These are phyloP conservation scores for Boletus sensibilis DNA, from an alignment of 768 basidiomycete genomes.

Conservation along the genomic window DNA sequence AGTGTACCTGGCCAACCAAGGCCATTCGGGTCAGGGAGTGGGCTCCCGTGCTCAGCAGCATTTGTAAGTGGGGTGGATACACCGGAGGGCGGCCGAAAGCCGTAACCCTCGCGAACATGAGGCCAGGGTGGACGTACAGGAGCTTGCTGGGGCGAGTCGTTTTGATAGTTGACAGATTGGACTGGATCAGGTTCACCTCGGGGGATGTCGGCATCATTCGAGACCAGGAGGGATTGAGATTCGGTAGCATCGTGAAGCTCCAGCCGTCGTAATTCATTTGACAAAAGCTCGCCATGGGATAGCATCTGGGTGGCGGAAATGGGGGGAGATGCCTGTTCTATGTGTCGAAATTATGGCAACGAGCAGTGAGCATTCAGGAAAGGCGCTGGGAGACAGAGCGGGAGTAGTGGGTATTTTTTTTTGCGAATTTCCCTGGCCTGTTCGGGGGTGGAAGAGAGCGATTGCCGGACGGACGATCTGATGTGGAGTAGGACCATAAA, in stretches of 20 bases:
- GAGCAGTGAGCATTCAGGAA: neutral
- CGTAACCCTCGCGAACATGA: conserved; percentile 71
- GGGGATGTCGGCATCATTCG: conserved; percentile 11
- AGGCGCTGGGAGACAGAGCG: neutral
- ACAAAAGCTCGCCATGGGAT: conserved; percentile 42
- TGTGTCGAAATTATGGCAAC: neutral
- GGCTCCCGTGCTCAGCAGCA: conserved; percentile 27
- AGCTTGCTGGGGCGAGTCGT: conserved; percentile 15
- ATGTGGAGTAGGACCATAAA: conserved; percentile 21
- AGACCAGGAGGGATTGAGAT: neutral
- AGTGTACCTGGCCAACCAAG: conserved; percentile 88
- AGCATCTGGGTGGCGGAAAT: conserved; percentile 17
- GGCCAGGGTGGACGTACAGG: conserved; percentile 28
- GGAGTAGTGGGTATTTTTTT: neutral
- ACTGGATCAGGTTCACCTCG: conserved; percentile 3
- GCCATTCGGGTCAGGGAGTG: conserved; percentile 60
- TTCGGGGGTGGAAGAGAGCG: neutral
- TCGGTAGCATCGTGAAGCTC: conserved; percentile 30
- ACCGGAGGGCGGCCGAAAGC: conserved; percentile 73
- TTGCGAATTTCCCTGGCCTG: neutral
- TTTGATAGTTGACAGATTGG: neutral
- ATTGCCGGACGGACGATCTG: conserved; percentile 7
- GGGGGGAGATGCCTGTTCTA: neutral
- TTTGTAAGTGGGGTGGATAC: conserved; percentile 55
- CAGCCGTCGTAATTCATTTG: conserved; percentile 48